phyloP scores from a whole-genome alignment of 805 yeast species.

The Hanseniaspora opuntiae region DNA sequence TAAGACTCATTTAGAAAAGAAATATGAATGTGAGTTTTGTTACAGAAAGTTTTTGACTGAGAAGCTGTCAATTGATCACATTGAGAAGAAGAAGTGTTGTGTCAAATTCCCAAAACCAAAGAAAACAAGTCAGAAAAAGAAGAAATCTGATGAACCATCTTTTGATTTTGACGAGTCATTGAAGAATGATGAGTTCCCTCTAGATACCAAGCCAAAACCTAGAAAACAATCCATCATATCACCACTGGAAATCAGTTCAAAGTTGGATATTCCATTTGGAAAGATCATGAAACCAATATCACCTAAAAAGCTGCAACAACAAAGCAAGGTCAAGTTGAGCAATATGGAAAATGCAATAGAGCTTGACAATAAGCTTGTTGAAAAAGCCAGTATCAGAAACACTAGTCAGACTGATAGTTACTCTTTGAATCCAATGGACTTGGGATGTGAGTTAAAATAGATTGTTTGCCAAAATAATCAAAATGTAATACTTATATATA shows the following conservation, averaged over 20 bases:
- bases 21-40: conserved; percentile 64
- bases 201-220: background rate
- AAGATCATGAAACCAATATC: conserved; percentile 6
- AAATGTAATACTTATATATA: background rate
- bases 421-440: background rate
- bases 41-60: conserved; percentile 86
- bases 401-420: background rate
- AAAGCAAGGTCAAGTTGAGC: background rate
- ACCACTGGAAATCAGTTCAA: background rate
- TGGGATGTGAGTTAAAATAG: background rate
- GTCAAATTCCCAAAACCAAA: conserved; percentile 40
- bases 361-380: conserved; percentile 2
- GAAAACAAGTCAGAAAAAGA: background rate
- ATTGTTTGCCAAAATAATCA: background rate
- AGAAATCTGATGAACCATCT: background rate
- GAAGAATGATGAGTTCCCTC: background rate
- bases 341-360: conserved; percentile 4
- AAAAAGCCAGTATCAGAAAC: background rate
- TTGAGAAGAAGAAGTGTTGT: conserved; percentile 63
- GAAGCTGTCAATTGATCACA: conserved; percentile 76
- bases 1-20: conserved; percentile 67
- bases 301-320: conserved; percentile 10
- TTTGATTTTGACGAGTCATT: background rate
- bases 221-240: background rate
- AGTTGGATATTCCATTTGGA: background rate